phyloP scores from a whole-genome alignment of 2,329 filamentous ascomycete genomes.

The Diaporthe amygdali region DNA sequence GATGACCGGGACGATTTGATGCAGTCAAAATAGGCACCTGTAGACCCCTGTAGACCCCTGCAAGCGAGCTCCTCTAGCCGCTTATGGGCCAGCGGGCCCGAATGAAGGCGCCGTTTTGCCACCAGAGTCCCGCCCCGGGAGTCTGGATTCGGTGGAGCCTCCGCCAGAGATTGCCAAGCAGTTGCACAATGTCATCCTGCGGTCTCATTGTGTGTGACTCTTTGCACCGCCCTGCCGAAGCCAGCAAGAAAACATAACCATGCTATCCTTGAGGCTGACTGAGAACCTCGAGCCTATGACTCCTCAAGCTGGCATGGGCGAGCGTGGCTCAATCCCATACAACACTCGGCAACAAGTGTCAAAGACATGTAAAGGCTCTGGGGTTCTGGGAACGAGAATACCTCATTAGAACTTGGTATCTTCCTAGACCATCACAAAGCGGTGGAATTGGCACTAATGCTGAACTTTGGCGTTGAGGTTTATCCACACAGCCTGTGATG shows the following conservation, averaged over 20 bases:
- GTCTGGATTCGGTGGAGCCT: background rate
- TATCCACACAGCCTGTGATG: too few species aligned
- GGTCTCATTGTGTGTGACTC: background rate
- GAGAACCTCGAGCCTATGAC: background rate
- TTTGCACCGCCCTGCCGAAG: background rate
- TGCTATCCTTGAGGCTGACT: background rate
- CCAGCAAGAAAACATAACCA: background rate
- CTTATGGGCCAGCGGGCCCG: background rate
- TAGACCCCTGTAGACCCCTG: constrained; percentile 3
- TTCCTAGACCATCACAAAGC: too few species aligned
- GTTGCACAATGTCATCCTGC: background rate
- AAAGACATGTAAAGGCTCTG: background rate
- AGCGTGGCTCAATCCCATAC: background rate
- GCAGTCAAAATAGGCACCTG: constrained; percentile 1
- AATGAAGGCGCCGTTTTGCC: background rate
- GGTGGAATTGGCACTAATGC: too few species aligned
- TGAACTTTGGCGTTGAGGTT: too few species aligned
- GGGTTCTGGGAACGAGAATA: too few species aligned
- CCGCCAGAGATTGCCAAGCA: background rate
- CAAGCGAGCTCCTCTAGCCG: constrained; percentile 8
- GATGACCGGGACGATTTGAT: background rate
- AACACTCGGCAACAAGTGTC: background rate
- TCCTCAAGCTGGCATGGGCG: background rate
- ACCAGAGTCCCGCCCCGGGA: background rate
- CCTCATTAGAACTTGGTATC: too few species aligned